Percentiles rank a stretch among this genome's conserved stretches.
Conservation (phyloP, 306 rosid genomes). For the Psophocarpus tetragonolobus region DNA sequence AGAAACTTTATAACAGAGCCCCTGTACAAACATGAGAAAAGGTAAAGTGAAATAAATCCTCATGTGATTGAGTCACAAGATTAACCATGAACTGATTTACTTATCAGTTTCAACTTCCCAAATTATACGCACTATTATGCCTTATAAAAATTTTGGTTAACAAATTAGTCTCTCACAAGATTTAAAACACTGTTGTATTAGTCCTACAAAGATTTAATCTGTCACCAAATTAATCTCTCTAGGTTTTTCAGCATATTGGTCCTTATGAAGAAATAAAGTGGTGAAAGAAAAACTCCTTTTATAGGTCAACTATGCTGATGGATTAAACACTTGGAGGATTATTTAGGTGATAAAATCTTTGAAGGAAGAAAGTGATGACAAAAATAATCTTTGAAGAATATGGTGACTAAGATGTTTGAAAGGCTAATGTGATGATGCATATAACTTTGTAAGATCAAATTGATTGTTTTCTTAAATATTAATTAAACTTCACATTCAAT, state of each 20-base stretch:
- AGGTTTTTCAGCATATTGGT: background rate
- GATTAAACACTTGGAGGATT: background rate
- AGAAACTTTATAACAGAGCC: slow-evolving; percentile 52
- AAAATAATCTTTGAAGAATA: background rate
- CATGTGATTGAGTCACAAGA: background rate
- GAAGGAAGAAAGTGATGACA: background rate
- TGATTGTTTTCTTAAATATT: background rate
- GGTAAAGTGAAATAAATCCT: slow-evolving; percentile 14
- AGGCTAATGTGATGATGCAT: background rate
- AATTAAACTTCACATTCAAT: background rate
- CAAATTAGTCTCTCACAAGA: background rate
- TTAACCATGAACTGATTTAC: slow-evolving; percentile 7
- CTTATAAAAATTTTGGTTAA: background rate
- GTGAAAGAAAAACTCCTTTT: background rate
- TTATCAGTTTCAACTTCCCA: background rate
- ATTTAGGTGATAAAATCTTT: background rate
- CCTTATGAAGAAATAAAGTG: background rate
- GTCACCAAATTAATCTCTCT: background rate
- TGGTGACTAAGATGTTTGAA: background rate
- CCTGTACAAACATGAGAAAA: slow-evolving; percentile 45
- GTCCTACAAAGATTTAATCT: background rate
- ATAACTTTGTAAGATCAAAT: background rate
- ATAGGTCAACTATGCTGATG: background rate
- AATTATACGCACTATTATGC: background rate
- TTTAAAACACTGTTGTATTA: background rate